Evolutionary conservation across 2,329 filamentous ascomycete genomes (phyloP).

Genomic region (Xylariaceae sp.): DNA sequence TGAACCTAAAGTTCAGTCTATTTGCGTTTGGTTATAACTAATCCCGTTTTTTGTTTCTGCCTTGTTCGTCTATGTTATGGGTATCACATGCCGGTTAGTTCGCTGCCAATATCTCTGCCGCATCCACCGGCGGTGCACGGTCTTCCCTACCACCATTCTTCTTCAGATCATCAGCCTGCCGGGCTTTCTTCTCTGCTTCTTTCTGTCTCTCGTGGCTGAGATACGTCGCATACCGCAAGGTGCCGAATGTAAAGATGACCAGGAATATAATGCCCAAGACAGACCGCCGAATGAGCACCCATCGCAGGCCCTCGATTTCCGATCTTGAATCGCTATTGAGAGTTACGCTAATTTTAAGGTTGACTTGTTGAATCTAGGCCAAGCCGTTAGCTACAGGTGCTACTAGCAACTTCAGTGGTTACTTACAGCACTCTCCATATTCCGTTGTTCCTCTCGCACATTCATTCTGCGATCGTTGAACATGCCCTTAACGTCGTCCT

Average conservation of each 20-base stretch:
- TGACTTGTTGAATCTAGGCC: conserved; percentile 82
- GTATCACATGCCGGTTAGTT: conserved; percentile 49
- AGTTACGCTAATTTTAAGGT: conserved; percentile 92
- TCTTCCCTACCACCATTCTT: conserved; percentile 54
- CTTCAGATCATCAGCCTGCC: conserved; percentile 51
- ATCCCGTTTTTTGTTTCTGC: conserved; percentile 19
- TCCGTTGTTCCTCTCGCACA: conserved; percentile 85
- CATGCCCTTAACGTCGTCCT: conserved; percentile 91
- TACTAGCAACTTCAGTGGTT: conserved; percentile 1
- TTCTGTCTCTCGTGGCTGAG: conserved; percentile 56
- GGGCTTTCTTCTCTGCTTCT: conserved; percentile 51
- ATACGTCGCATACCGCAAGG: conserved; percentile 66
- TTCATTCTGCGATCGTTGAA: conserved; percentile 96
- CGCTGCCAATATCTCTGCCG: conserved; percentile 63
- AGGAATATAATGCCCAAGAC: conserved; percentile 71
- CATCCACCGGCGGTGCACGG: conserved; percentile 55
- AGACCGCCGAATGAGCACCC: conserved; percentile 74
- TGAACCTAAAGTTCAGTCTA: conserved; percentile 3
- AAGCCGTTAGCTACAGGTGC: conserved; percentile 5
- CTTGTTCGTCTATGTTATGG: conserved; percentile 33
- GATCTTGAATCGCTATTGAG: conserved; percentile 90
- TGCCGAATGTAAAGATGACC: conserved; percentile 65
- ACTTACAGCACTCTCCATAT: conserved; percentile 77
- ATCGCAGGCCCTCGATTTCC: conserved; percentile 88
- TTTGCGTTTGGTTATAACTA: neutral